Conservation (phyloP, 306 rosid genomes). For the Rubus parviflorus region DNA sequence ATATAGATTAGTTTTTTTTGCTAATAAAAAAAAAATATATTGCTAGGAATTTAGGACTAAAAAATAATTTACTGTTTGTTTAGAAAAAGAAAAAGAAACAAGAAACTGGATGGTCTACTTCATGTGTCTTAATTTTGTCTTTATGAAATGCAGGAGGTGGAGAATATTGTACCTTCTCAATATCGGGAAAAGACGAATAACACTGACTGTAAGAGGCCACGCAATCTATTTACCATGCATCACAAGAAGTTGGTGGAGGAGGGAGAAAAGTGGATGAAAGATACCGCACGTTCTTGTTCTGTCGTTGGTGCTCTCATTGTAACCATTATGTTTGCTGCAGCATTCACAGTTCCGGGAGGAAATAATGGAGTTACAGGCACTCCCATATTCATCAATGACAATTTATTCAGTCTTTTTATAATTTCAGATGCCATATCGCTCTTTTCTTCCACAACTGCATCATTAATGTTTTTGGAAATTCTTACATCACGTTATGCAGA, state of each 20-base stretch:
- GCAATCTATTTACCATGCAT: neutral
- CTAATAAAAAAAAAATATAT: too few relatives aligned
- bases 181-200: neutral
- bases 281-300: neutral
- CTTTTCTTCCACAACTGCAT: neutral
- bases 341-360: neutral
- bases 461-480: neutral
- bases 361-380: neutral
- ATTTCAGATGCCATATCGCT: neutral
- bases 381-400: neutral
- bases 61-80: too few relatives aligned
- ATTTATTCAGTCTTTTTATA: neutral
- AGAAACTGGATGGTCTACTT: too few relatives aligned
- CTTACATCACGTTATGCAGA: neutral
- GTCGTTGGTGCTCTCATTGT: neutral
- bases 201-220: neutral
- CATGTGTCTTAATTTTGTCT: neutral
- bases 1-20: too few relatives aligned
- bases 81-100: too few relatives aligned
- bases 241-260: neutral
- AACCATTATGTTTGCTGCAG: neutral
- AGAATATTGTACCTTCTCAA: neutral
- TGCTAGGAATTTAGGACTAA: too few relatives aligned
- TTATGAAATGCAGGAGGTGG: neutral
- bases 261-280: constrained; percentile 6